Base-by-base conservation (phyloP, 352 stramenopile genomes). In the Aphanomyces stellatus region DNA sequence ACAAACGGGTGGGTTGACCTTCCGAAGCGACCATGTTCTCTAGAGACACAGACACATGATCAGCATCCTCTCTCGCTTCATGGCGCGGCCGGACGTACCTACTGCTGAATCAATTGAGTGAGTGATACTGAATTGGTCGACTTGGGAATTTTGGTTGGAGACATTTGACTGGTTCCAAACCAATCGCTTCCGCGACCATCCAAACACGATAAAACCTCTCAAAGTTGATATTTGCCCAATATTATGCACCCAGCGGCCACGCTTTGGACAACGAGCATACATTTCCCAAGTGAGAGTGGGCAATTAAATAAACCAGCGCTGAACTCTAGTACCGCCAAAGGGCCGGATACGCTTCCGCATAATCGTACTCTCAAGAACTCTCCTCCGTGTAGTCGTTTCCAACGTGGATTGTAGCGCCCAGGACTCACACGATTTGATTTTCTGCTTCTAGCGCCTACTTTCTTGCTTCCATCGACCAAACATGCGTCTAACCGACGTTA, bases 1-100 rank as follows among this genome's bases (percentile, higher is more conserved):
- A 98, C 76, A 99, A 93, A 76, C 94, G 90, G 74, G 93, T 96
- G 75, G 93, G 88, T 79, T 96, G 87, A 93, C 82, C 82, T 74
- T 84, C 75, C 72, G 84, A 92, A 85, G 86, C 84, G 86, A 95
- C 86, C 86, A 95, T 95, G 84, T 80, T 91, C 86, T 94, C 74
- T 64, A 53, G 41, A 73, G 25, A 65, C 33, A 71, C 19, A 72
- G 51, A 10, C 7, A 5, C 55, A 63, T 63, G 35, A 22, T n/a
- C 30, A 8, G 27, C 8, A 31, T 4, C 33, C 1, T 22, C 3
- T 13, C 25, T 28, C 11, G 43, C 24, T 37, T 33, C 53, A 62
- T 46, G 31, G 35, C n/a, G 8, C 13, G 8, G 7, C 15, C 10
- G n/a, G 28, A 43, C 46, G 28, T 67, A 67, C 60, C 60, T 67